Percentiles rank a stretch among this genome's conserved stretches.
These are phyloP conservation scores for Diplodia intermedia DNA, from an alignment of 2,329 filamentous ascomycete genomes.

Conservation along the genomic window DNA sequence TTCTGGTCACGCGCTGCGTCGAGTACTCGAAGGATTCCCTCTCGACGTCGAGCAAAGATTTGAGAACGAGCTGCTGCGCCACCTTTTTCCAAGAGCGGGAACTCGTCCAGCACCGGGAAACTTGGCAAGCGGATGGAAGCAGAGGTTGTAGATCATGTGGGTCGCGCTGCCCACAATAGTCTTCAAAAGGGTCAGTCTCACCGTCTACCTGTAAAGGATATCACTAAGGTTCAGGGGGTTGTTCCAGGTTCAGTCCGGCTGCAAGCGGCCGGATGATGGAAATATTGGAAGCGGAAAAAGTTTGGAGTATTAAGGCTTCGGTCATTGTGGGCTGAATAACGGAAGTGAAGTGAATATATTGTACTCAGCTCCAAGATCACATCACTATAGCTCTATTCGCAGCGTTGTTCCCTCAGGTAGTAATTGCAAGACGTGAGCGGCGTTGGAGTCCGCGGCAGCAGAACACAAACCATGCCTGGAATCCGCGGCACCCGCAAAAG, in stretches of 20 bases:
- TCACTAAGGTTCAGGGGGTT: background rate
- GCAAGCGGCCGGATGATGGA: background rate
- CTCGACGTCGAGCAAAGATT: background rate
- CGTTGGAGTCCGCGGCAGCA: background rate
- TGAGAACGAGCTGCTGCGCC: background rate
- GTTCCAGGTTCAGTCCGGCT: background rate
- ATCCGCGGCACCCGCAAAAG: too few relatives aligned
- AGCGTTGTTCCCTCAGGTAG: background rate
- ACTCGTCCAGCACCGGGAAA: background rate
- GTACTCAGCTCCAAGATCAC: background rate
- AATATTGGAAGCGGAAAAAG: background rate
- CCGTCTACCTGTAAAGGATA: background rate
- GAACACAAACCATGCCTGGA: background rate
- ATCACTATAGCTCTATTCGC: background rate
- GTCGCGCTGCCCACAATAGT: background rate
- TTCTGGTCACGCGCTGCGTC: slow-evolving; percentile 36
- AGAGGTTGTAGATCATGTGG: slow-evolving; percentile 3
- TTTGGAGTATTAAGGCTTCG: background rate
- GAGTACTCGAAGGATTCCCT: background rate
- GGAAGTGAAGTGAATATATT: background rate
- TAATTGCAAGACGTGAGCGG: background rate
- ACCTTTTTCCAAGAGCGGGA: slow-evolving; percentile 1
- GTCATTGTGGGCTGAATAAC: background rate
- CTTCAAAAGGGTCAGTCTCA: background rate
- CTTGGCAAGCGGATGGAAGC: slow-evolving; percentile 7